Percentiles rank a stretch among this genome's conserved stretches.
These are phyloP conservation scores for Paramecium pentaurelia DNA, from an alignment of 73 alveolate genomes.

Conservation along the genomic window DNA sequence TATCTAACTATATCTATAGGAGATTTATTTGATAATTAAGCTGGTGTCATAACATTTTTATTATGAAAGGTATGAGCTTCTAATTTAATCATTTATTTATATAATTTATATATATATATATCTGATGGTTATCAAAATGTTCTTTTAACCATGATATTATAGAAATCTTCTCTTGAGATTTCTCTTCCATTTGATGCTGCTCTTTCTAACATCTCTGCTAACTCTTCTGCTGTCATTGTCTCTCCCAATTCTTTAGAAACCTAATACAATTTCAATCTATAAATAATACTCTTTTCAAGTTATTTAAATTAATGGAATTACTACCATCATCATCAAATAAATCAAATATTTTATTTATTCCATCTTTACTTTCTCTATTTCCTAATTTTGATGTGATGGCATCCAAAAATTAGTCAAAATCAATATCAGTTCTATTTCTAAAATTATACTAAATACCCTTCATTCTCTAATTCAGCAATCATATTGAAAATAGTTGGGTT, in stretches of 20 bases:
- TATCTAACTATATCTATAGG: neutral
- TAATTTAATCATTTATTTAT: neutral
- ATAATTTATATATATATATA: neutral
- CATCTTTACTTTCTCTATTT: slow-evolving; percentile 85
- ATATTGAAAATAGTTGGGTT: slow-evolving; percentile 97
- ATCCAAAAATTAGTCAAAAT: slow-evolving; percentile 96
- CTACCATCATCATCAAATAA: slow-evolving; percentile 90
- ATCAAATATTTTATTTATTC: slow-evolving; percentile 88
- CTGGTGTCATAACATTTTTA: neutral
- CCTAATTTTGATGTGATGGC: slow-evolving; percentile 96
- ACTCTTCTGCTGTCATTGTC: slow-evolving; percentile 88
- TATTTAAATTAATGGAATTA: slow-evolving; percentile 81
- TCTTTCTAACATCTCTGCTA: slow-evolving; percentile 90
- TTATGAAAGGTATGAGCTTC: neutral
- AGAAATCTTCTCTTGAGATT: slow-evolving; percentile 93
- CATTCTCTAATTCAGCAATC: slow-evolving; percentile 95
- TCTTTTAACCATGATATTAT: slow-evolving; percentile 87
- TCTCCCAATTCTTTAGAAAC: slow-evolving; percentile 95
- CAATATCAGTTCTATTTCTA: slow-evolving; percentile 80
- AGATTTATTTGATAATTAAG: neutral
- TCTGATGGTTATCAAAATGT: slow-evolving; percentile 65
- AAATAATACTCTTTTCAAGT: slow-evolving; percentile 73
- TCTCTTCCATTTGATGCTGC: slow-evolving; percentile 96
- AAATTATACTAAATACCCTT: slow-evolving; percentile 55
- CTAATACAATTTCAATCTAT: neutral